Conservation (phyloP, 495 filamentous ascomycete species). For the Annulohypoxylon stygium region DNA sequence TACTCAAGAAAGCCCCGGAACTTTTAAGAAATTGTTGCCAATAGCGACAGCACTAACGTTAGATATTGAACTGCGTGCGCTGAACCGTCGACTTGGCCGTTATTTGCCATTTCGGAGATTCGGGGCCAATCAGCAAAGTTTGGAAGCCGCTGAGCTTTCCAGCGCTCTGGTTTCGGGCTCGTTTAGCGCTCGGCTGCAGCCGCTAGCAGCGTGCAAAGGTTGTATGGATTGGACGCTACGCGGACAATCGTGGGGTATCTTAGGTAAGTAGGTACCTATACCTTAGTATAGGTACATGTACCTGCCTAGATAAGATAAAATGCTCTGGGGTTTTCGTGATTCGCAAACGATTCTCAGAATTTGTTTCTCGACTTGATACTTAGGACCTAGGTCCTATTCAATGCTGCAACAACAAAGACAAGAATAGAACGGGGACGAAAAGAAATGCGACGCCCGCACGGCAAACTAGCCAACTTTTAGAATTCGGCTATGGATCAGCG, state of each 20-base stretch:
- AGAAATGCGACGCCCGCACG: conserved; percentile 1
- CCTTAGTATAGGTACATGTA: conserved; percentile 4
- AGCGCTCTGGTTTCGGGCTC: conserved; percentile 38
- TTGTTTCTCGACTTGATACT: neutral
- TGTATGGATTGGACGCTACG: conserved; percentile 31
- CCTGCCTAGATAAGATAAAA: conserved; percentile 6
- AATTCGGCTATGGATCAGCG: conserved; percentile 25
- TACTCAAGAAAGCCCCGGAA: neutral
- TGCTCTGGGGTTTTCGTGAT: conserved; percentile 1
- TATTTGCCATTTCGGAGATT: conserved; percentile 38
- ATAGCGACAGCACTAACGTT: conserved; percentile 27
- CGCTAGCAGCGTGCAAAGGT: conserved; percentile 29
- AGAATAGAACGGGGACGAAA: conserved; percentile 18
- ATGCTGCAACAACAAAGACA: conserved; percentile 17
- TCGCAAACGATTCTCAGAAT: conserved; percentile 11
- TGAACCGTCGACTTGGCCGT: conserved; percentile 41
- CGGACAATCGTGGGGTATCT: conserved; percentile 29
- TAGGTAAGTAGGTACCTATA: neutral
- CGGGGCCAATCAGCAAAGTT: conserved; percentile 8
- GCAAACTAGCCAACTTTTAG: conserved; percentile 1
- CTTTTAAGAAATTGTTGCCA: neutral
- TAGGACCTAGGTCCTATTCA: neutral
- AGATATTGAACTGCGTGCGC: conserved; percentile 46
- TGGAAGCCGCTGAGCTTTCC: conserved; percentile 30
- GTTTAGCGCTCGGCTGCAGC: conserved; percentile 45